phyloP scores from a whole-genome alignment of 2,329 filamentous ascomycete species.

The Neofusicoccum parvum region DNA sequence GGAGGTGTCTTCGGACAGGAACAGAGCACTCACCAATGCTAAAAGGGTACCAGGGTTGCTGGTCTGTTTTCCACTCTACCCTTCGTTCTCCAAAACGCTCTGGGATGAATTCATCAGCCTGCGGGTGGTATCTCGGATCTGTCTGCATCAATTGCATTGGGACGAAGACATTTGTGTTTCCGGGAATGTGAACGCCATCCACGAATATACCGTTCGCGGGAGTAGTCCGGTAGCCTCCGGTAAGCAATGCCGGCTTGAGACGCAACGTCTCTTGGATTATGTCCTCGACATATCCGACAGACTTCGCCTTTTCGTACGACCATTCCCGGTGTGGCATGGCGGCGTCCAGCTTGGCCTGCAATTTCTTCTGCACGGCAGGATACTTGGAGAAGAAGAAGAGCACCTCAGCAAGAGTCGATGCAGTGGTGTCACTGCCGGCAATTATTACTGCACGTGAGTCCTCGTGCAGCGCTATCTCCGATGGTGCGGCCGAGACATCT shows the following conservation, averaged over 20 bases:
- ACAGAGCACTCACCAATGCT: neutral
- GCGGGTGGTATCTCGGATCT: constrained; percentile 27
- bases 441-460: constrained; percentile 39
- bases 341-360: constrained; percentile 35
- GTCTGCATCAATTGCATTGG: constrained; percentile 31
- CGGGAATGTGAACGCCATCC: constrained; percentile 39
- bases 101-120: constrained; percentile 25
- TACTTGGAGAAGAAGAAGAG: constrained; percentile 39
- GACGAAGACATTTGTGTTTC: constrained; percentile 31
- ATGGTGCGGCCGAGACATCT: constrained; percentile 38
- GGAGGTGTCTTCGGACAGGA: no score
- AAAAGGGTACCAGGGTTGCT: constrained; percentile 27
- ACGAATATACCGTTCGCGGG: constrained; percentile 38
- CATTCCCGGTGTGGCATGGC: constrained; percentile 33
- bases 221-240: constrained; percentile 41
- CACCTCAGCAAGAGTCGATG: constrained; percentile 31
- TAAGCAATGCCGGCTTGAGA: constrained; percentile 41
- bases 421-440: constrained; percentile 43
- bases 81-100: constrained; percentile 27
- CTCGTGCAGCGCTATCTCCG: constrained; percentile 32
- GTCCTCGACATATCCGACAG: constrained; percentile 38
- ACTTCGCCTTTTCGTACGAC: constrained; percentile 33
- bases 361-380: constrained; percentile 32
- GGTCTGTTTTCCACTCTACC: constrained; percentile 27
- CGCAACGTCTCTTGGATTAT: constrained; percentile 40